These are phyloP conservation scores for Paragyromitra xinjiangensis DNA, from an alignment of 495 filamentous ascomycete species.

Conservation along the genomic window DNA sequence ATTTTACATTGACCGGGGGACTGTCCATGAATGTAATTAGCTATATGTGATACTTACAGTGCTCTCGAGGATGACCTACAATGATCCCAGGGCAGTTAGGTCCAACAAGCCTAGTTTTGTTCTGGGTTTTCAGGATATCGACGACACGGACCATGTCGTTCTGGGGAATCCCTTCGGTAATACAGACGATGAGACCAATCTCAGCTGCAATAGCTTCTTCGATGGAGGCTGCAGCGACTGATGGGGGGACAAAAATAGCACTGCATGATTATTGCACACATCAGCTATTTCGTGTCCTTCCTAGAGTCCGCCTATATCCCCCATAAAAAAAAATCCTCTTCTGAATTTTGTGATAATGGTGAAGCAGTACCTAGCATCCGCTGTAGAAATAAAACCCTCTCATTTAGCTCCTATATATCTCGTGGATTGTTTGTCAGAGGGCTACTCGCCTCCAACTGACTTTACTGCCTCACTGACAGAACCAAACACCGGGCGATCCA, in stretches of 20 bases:
- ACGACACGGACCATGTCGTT: constrained; percentile 99
- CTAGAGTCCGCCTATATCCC: not conserved
- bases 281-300: constrained; percentile 41
- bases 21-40: constrained; percentile 58
- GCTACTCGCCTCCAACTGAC: constrained; percentile 70
- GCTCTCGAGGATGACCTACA: constrained; percentile 64
- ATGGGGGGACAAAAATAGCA: constrained; percentile 96
- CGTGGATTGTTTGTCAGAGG: not conserved
- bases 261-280: constrained; percentile 60
- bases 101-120: constrained; percentile 89
- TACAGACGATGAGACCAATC: constrained; percentile 92
- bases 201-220: constrained; percentile 96
- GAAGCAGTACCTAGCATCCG: constrained; percentile 51
- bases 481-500: constrained; percentile 91
- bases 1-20: constrained; percentile 96
- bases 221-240: constrained; percentile 90
- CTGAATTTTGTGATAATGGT: not conserved
- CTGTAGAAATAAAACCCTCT: constrained; percentile 34
- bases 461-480: constrained; percentile 89
- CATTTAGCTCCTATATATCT: constrained; percentile 36
- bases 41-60: constrained; percentile 58
- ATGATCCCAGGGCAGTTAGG: constrained; percentile 99
- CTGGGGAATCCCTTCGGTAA: constrained; percentile 79
- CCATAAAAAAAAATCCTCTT: not conserved
- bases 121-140: constrained; percentile 95